A percentile compares a stretch with the other conserved stretches of the same genome.
These are phyloP conservation scores for Trichoderma gamsii DNA, from an alignment of 495 filamentous ascomycete genomes.

Conservation along the genomic window DNA sequence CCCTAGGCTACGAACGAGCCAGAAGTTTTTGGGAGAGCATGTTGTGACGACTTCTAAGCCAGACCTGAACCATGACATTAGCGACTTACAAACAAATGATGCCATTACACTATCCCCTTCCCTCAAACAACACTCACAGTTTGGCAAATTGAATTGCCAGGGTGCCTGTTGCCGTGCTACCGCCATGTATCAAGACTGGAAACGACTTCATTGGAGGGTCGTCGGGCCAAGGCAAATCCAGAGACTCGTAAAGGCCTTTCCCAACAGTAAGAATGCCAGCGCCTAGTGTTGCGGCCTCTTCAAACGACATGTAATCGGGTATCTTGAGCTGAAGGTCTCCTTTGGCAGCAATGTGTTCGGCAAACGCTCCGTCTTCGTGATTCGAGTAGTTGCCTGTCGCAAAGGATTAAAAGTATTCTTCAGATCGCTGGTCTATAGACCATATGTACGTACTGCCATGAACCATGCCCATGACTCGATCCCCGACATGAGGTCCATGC, in stretches of 20 bases:
- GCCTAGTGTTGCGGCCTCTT: conserved; percentile 25
- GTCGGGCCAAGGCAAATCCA: conserved; percentile 27
- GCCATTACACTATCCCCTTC: conserved; percentile 19
- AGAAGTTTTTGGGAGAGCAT: conserved; percentile 51
- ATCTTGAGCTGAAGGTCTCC: conserved; percentile 17
- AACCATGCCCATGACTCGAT: conserved; percentile 38
- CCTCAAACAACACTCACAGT: not conserved
- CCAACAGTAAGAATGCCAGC: conserved; percentile 18
- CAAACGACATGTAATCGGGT: conserved; percentile 19
- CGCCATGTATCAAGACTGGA: conserved; percentile 40
- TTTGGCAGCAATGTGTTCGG: conserved; percentile 23
- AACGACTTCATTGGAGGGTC: conserved; percentile 22
- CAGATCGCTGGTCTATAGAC: no score
- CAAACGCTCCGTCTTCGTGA: conserved; percentile 36
- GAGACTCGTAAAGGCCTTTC: conserved; percentile 15
- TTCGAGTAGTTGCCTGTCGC: conserved; percentile 18
- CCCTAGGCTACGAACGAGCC: conserved; percentile 45
- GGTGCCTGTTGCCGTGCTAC: conserved; percentile 41
- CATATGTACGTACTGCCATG: conserved; percentile 21
- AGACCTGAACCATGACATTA: conserved; percentile 16
- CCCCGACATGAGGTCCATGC: conserved; percentile 22
- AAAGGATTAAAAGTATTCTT: not conserved
- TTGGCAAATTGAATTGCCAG: conserved; percentile 37
- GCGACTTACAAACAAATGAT: not conserved
- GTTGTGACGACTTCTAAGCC: conserved; percentile 46